Evolutionary conservation across 352 stramenopile species (phyloP).

Genomic region (Blastocystis sp.): DNA sequence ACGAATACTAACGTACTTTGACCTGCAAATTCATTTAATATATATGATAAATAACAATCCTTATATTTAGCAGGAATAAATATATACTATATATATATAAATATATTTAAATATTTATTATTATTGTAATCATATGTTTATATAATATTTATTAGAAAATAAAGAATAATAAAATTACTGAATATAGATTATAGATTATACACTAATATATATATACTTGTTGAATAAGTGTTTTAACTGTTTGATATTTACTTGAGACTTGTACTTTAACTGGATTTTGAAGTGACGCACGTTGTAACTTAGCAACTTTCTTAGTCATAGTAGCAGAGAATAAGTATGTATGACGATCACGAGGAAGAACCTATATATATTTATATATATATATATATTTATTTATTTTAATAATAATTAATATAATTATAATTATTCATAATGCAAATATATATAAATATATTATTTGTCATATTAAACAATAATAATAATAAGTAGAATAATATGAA

Average conservation of each 20-base stretch:
- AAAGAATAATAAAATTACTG: too few species aligned
- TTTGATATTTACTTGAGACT: slow-evolving; percentile 83
- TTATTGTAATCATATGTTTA: too few species aligned
- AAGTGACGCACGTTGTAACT: slow-evolving; percentile 85
- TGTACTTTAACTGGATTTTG: slow-evolving; percentile 82
- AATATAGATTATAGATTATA: too few species aligned
- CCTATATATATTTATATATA: not conserved
- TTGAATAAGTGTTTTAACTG: slow-evolving; percentile 84
- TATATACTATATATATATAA: slow-evolving; percentile 68
- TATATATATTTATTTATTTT: not conserved
- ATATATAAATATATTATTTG: not conserved
- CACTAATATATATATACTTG: slow-evolving; percentile 37
- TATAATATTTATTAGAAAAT: too few species aligned
- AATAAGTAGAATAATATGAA: not conserved
- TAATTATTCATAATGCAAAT: not conserved
- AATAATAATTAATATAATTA: not conserved
- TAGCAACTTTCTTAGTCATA: slow-evolving; percentile 93
- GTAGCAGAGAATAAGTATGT: slow-evolving; percentile 97
- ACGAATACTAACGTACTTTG: slow-evolving; percentile 92
- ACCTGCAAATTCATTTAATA: slow-evolving; percentile 86
- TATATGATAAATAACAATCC: slow-evolving; percentile 90
- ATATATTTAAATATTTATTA: too few species aligned
- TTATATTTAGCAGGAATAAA: slow-evolving; percentile 99
- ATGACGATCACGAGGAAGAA: slow-evolving; percentile 52
- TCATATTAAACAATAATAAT: too few species aligned